A percentile compares a stretch with the other conserved stretches of the same genome.
Evolutionary conservation across 352 stramenopile species (phyloP).

Genomic region (Pythium aristosporum): DNA sequence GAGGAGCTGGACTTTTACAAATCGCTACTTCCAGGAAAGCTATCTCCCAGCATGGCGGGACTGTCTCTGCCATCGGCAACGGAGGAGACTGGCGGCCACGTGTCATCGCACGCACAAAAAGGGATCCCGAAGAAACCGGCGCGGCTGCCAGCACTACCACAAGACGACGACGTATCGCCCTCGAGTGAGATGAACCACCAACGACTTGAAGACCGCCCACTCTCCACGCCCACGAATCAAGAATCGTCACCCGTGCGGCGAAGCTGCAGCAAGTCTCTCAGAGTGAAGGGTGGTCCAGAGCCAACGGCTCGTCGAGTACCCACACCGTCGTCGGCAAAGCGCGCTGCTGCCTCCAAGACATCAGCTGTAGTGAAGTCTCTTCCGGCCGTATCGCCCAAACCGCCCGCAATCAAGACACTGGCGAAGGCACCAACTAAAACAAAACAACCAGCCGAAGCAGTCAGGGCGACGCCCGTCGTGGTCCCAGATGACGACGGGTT

Average conservation of each 20-base stretch:
- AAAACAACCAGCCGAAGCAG: constrained; percentile 11
- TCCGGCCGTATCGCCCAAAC: background rate
- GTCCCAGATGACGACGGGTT: constrained; percentile 23
- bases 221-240: constrained; percentile 5
- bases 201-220: background rate
- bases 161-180: background rate
- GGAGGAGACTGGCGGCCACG: background rate
- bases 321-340: background rate
- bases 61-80: background rate
- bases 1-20: constrained; percentile 59
- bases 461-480: background rate
- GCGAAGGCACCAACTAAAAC: constrained; percentile 1
- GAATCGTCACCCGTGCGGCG: constrained; percentile 13
- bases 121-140: constrained; percentile 17
- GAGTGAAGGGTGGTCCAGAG: background rate
- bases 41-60: background rate
- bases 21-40: constrained; percentile 39
- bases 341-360: background rate
- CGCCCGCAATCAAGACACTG: background rate
- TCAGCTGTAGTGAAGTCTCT: background rate
- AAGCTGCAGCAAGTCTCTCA: background rate
- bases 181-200: background rate
- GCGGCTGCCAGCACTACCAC: constrained; percentile 12
- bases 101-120: background rate
- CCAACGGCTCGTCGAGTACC: background rate